Evolutionary conservation across 306 rosid species (phyloP), one percentile per base, ranked within the genome.

Genomic region (Citrullus colocynthis): DNA sequence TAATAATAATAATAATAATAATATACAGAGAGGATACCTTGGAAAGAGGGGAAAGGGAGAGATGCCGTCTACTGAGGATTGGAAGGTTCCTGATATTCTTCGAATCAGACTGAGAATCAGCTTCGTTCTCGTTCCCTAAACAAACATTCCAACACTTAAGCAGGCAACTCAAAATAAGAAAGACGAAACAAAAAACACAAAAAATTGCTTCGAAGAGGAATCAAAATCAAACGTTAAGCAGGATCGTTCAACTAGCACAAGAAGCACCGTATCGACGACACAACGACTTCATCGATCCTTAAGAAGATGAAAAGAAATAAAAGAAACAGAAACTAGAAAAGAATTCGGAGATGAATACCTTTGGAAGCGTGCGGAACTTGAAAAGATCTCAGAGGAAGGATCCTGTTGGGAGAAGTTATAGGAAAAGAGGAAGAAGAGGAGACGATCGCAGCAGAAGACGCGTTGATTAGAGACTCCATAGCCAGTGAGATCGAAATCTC

Each of bases 21-120:
- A 34, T 10, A 57, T 2, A 75, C 36, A 34, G 67, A 56, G 78
- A 55, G 36, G 37, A 57, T 75, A 75, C 77, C 77, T 74, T 74
- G 6, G 77, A 20, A 41, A 75, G 79, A 56, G 66, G 79, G 14
- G 79, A 57, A 55, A 75, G 37, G 34, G 79, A 75, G 67, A 75
- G 37, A 12, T 57, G 66, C 55, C 52, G 55, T 37, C 10, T 75
- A 75, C 67, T 58, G 36, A 75, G 79, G 15, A 75, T 75, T 39
- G 66, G 78, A 55, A 75, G 78, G 78, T 57, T 75, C 52, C 37
- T 56, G 20, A 56, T 75, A 44, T 75, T 58, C 54, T 75, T 75
- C 39, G 67, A 75, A 37, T 75, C 66, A 75, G 66, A 55, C 66
- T 75, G 54, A 37, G 54, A 57, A 56, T 57, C 78, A 57, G 67